These are phyloP conservation scores for Fistulinella prunicolor DNA, from an alignment of 768 basidiomycete species.

Conservation along the genomic window DNA sequence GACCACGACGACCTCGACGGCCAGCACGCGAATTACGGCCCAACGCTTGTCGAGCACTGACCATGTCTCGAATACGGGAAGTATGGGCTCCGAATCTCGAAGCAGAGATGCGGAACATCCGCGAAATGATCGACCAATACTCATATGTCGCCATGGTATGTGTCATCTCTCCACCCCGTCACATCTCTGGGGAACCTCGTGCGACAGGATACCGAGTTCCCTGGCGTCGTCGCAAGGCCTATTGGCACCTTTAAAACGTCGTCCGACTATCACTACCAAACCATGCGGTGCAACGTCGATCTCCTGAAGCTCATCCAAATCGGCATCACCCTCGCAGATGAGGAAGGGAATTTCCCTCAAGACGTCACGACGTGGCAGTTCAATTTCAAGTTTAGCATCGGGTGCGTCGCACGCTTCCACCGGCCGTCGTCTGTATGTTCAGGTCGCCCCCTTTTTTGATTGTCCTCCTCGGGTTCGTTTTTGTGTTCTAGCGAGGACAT, in stretches of 20 bases:
- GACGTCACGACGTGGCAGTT: conserved; percentile 98
- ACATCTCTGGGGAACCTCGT: conserved; percentile 2
- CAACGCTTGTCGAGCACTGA: conserved; percentile 3
- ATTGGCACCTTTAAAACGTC: conserved; percentile 96
- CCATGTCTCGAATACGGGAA: conserved; percentile 84
- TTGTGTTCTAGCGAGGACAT: conserved; percentile 79
- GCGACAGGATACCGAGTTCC: conserved; percentile 94
- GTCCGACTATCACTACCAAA: conserved; percentile 99
- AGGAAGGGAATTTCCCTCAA: conserved; percentile 86
- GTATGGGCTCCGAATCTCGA: conserved; percentile 96
- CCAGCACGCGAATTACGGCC: background rate
- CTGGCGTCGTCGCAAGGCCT: conserved; percentile 95
- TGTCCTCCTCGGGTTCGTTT: too few relatives aligned
- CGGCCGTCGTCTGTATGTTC: too few relatives aligned
- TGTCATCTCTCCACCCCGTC: conserved; percentile 23
- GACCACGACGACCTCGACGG: conserved; percentile 22
- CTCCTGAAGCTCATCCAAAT: conserved; percentile 96
- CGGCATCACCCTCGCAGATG: conserved; percentile 91
- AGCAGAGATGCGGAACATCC: conserved; percentile 83
- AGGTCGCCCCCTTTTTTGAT: too few relatives aligned
- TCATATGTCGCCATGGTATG: conserved; percentile 93
- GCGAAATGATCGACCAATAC: conserved; percentile 84
- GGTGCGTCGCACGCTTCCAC: conserved; percentile 48
- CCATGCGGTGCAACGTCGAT: conserved; percentile 99
- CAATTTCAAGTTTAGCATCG: conserved; percentile 91